Percentiles rank a stretch among this genome's conserved stretches.
phyloP scores from a whole-genome alignment of 192 early-diverging fungal species.

The Dissophora globulifera region DNA sequence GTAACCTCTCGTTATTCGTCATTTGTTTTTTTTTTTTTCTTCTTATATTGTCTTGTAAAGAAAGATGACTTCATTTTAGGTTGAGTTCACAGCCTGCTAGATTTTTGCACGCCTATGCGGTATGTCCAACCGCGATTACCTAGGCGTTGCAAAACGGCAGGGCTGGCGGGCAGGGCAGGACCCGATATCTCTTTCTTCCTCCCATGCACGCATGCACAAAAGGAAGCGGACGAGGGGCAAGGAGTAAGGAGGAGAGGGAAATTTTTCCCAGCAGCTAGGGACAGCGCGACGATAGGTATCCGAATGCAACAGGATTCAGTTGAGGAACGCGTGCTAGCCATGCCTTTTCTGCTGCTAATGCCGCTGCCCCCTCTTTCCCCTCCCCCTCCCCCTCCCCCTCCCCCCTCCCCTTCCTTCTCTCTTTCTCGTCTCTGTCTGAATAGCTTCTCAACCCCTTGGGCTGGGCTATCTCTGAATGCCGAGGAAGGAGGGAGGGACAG shows the following conservation, averaged over 20 bases:
- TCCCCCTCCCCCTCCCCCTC: not conserved
- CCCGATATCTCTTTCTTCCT: no score
- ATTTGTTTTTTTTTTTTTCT: no score
- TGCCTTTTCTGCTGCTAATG: slow-evolving; percentile 2
- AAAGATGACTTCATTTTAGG: no score
- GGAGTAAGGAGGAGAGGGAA: not conserved
- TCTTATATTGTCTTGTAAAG: no score
- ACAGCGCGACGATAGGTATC: not conserved
- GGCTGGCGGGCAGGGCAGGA: no score
- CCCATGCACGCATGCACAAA: not conserved
- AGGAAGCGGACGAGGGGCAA: not conserved
- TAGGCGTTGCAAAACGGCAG: no score
- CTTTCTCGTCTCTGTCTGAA: not conserved
- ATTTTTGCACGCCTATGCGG: no score
- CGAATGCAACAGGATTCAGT: slow-evolving; percentile 7
- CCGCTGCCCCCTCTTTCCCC: not conserved
- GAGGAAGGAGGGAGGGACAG: no score
- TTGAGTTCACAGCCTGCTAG: no score
- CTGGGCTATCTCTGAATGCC: not conserved
- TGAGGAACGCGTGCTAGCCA: not conserved
- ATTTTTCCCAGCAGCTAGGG: no score
- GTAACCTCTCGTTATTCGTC: no score
- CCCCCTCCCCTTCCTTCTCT: not conserved
- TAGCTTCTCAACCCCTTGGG: not conserved
- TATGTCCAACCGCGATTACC: no score